These are phyloP conservation scores for Komagataella mondaviorum DNA, from an alignment of 805 yeast genomes.

Conservation along the genomic window DNA sequence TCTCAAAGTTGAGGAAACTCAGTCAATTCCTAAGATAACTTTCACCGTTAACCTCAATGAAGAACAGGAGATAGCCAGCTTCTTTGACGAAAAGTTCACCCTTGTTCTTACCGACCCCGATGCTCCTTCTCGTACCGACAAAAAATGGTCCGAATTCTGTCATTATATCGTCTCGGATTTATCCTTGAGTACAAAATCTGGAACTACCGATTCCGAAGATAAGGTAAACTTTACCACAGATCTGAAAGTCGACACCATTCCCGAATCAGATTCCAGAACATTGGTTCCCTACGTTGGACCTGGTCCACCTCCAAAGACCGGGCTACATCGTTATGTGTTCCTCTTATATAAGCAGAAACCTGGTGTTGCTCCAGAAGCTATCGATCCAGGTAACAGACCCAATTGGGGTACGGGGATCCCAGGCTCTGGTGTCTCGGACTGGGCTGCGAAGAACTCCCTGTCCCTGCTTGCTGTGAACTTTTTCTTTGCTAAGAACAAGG, in stretches of 20 bases:
- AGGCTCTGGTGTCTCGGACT: conserved; percentile 63
- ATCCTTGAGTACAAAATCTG: conserved; percentile 25
- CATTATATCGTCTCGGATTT: conserved; percentile 59
- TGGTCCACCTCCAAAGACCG: conserved; percentile 81
- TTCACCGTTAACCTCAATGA: conserved; percentile 37
- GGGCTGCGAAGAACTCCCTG: conserved; percentile 51
- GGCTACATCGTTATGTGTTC: conserved; percentile 79
- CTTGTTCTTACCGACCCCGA: conserved; percentile 86
- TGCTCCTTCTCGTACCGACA: conserved; percentile 76
- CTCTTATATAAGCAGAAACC: conserved; percentile 57
- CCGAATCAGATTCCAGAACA: background rate
- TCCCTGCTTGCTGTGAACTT: conserved; percentile 67
- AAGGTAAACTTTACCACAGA: conserved; percentile 20
- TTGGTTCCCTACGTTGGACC: conserved; percentile 63
- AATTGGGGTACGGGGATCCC: conserved; percentile 84
- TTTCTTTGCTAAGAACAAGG: conserved; percentile 61
- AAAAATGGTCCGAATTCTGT: conserved; percentile 79
- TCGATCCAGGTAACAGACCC: conserved; percentile 36
- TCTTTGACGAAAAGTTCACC: conserved; percentile 43
- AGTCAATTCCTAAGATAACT: conserved; percentile 49
- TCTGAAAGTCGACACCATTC: conserved; percentile 14
- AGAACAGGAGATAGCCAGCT: conserved; percentile 27
- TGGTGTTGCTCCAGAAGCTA: conserved; percentile 19
- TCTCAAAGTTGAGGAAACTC: conserved; percentile 51
- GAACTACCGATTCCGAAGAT: conserved; percentile 14